Percentiles rank a stretch among this genome's conserved stretches.
Evolutionary conservation across 306 rosid genomes (phyloP).

Genomic region (Purshia tridentata): DNA sequence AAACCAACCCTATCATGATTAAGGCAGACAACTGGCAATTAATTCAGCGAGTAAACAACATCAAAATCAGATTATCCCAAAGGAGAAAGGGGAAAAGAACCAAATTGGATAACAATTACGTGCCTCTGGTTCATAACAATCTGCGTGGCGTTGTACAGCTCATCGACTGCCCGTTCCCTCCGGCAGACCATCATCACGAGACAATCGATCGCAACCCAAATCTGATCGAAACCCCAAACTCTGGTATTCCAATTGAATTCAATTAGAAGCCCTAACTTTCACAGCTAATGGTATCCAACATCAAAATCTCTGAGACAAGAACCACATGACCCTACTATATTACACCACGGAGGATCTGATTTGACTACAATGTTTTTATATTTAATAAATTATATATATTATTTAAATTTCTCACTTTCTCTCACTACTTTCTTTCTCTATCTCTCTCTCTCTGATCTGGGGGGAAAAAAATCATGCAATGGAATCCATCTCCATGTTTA

Average conservation of each 20-base stretch:
- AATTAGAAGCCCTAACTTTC: constrained; percentile 21
- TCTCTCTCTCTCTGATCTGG: not conserved
- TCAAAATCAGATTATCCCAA: constrained; percentile 12
- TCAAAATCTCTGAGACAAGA: constrained; percentile 16
- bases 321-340: constrained; percentile 19
- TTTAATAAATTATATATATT: not conserved
- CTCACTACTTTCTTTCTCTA: not conserved
- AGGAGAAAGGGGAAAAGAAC: constrained; percentile 21
- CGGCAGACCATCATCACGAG: constrained; percentile 29
- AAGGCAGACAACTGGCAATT: constrained; percentile 26
- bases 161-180: constrained; percentile 39
- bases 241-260: constrained; percentile 2
- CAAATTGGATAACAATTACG: constrained; percentile 41
- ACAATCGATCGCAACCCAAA: constrained; percentile 37
- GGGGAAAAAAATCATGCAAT: not conserved
- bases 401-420: not conserved
- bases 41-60: not conserved
- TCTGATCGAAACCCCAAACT: constrained; percentile 13
- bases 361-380: constrained; percentile 2
- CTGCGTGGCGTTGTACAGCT: constrained; percentile 38
- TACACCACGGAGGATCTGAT: constrained; percentile 39
- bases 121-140: constrained; percentile 45
- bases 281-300: constrained; percentile 29
- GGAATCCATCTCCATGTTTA: not conserved
- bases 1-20: constrained; percentile 36